Evolutionary conservation across 257 asterid genomes (phyloP), one percentile per base, ranked within the genome.

Genomic region (Forsythia suspensa): DNA sequence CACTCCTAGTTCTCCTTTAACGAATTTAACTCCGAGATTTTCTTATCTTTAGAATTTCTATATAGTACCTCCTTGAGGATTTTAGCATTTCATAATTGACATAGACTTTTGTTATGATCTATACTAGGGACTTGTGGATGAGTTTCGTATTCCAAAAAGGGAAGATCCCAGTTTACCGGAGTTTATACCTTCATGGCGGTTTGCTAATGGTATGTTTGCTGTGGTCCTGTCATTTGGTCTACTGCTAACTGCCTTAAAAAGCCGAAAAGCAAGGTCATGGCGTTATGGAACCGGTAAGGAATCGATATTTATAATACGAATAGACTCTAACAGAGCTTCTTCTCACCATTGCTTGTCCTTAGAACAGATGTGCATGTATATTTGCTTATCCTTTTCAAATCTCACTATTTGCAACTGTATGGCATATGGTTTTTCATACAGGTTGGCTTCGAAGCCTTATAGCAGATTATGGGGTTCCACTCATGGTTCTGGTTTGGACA

Each of bases 391-490:
- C 21, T 52, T 18, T 52, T 18, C 36, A 20, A 61, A 8, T 24
- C 38, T 63, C 8, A 21, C 70, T 21, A 21, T 24, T 21, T 63
- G 18, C 70, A 63, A 59, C 37, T 63, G 39, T 61, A 24, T 66
- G 29, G 46, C 21, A 48, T 42, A 51, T 3, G 44, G 2, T 63
- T 80, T 71, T 77, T 40, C n/a, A n/a, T 57, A 29, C 87, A 93
- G 99, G 99, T 83, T 93, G 89, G 88, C 72, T 95, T 77, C 83
- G 99, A 86, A 90, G 99, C 85, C 89, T 95, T 10, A 72, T 90
- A 72, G 99, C 99, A 18, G 99, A 95, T 75, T 95, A 95, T 24
- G 99, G 99, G 2, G 99, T 95, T 75, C 99, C 99, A 46, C 70
- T 95, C 77, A 95, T 95, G 99, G 98, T 95, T 70, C 78, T 95